These are phyloP conservation scores for Chaetomium globosum DNA, from an alignment of 2,329 filamentous ascomycete genomes.

Conservation along the genomic window DNA sequence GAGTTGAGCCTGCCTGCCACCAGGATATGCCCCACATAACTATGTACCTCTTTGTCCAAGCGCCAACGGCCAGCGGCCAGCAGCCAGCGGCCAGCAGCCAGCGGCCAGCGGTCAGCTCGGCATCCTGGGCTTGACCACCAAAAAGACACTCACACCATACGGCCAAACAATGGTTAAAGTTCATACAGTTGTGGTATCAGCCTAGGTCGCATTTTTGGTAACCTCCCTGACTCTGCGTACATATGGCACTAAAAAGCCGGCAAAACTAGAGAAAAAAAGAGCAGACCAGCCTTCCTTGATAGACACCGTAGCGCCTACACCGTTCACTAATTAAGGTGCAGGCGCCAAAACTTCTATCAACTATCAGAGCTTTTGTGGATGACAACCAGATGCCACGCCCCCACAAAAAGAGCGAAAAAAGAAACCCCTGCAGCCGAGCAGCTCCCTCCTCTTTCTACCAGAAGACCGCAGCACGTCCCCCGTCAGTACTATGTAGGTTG, in stretches of 20 bases:
- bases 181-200: constrained; percentile 32
- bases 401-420: constrained; percentile 28
- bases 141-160: neutral
- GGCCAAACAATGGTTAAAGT: neutral
- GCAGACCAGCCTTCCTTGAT: constrained; percentile 37
- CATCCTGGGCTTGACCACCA: neutral
- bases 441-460: constrained; percentile 32
- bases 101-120: too few species aligned
- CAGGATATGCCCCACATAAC: constrained; percentile 12
- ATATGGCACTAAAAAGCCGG: constrained; percentile 35
- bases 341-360: constrained; percentile 27
- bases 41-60: too few species aligned
- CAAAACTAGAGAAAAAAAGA: constrained; percentile 31
- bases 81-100: too few species aligned
- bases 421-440: constrained; percentile 31
- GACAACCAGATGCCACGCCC: constrained; percentile 35
- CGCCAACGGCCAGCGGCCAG: too few species aligned
- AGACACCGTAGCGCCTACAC: constrained; percentile 36
- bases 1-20: constrained; percentile 6
- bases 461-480: constrained; percentile 30
- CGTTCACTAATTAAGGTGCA: constrained; percentile 37
- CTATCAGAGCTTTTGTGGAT: constrained; percentile 34
- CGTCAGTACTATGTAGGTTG: constrained; percentile 33
- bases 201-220: constrained; percentile 40
- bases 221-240: constrained; percentile 37